A percentile compares a stretch with the other conserved stretches of the same genome.
Evolutionary conservation across 257 asterid species (phyloP).

Genomic region (Solanum megistacrolobum): DNA sequence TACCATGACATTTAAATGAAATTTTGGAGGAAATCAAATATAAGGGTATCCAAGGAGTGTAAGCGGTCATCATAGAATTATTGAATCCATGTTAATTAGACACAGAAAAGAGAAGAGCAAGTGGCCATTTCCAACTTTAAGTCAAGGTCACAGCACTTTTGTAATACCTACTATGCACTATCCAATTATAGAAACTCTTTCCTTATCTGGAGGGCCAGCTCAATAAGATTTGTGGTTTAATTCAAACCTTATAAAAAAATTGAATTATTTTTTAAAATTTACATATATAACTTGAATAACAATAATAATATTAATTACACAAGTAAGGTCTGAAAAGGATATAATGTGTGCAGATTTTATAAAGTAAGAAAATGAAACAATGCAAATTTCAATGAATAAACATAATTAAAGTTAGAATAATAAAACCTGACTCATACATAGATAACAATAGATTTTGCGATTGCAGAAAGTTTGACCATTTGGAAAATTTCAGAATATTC

Average conservation of each 20-base stretch:
- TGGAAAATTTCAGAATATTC: too few species aligned
- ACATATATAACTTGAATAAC: too few species aligned
- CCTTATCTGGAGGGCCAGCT: not conserved
- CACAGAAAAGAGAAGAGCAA: not conserved
- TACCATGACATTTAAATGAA: not conserved
- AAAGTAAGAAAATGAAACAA: too few species aligned
- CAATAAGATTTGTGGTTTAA: not conserved
- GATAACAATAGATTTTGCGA: too few species aligned
- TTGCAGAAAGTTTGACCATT: too few species aligned
- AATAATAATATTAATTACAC: too few species aligned
- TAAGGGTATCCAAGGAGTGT: not conserved
- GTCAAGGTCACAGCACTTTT: not conserved
- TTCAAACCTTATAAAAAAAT: not conserved
- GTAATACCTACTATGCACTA: not conserved
- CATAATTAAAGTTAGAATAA: too few species aligned
- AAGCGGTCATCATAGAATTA: not conserved
- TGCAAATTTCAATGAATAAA: not conserved
- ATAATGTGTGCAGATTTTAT: not conserved
- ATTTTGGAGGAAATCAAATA: not conserved
- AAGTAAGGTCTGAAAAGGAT: too few species aligned
- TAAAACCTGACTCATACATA: too few species aligned
- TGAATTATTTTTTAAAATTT: too few species aligned
- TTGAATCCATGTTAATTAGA: not conserved
- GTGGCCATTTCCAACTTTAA: not conserved
- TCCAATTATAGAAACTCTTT: not conserved